Conservation (phyloP, 2,329 filamentous ascomycete genomes). For the Diplocarpon rosae region DNA sequence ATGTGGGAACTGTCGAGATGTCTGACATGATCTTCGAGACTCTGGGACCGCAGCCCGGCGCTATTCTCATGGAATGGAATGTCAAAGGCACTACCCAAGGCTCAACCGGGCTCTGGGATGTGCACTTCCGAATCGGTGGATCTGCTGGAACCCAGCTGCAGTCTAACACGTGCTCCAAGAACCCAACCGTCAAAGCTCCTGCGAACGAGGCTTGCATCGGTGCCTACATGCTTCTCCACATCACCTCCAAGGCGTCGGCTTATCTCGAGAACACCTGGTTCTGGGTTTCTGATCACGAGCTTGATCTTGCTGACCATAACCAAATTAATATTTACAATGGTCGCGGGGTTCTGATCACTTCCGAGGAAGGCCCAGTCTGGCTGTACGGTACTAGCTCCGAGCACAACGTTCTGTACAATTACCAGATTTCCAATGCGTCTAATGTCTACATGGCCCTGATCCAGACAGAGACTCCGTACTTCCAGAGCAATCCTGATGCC, state of each 20-base stretch:
- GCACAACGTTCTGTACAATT: constrained; percentile 65
- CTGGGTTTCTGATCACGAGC: constrained; percentile 85
- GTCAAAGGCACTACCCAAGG: constrained; percentile 56
- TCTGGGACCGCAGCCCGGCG: constrained; percentile 66
- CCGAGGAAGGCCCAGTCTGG: constrained; percentile 63
- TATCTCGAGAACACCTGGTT: constrained; percentile 88
- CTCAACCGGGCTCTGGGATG: constrained; percentile 78
- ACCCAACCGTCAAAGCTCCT: constrained; percentile 48
- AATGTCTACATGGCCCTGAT: constrained; percentile 76
- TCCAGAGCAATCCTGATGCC: constrained; percentile 72
- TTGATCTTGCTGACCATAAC: constrained; percentile 61
- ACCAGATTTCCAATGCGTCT: constrained; percentile 66
- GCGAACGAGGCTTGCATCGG: constrained; percentile 61
- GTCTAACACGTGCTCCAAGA: constrained; percentile 69
- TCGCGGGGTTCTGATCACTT: constrained; percentile 60
- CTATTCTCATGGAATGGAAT: constrained; percentile 89
- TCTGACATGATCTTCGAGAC: constrained; percentile 81
- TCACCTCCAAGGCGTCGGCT: constrained; percentile 50
- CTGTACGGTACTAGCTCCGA: constrained; percentile 66
- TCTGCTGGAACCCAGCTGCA: constrained; percentile 70
- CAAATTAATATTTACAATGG: constrained; percentile 85
- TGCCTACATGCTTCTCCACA: constrained; percentile 58
- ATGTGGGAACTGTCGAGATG: constrained; percentile 74
- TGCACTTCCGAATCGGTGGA: constrained; percentile 90
- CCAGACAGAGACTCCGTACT: constrained; percentile 84